Evolutionary conservation across 2,329 filamentous ascomycete species (phyloP).

Genomic region (Metarhizium album): DNA sequence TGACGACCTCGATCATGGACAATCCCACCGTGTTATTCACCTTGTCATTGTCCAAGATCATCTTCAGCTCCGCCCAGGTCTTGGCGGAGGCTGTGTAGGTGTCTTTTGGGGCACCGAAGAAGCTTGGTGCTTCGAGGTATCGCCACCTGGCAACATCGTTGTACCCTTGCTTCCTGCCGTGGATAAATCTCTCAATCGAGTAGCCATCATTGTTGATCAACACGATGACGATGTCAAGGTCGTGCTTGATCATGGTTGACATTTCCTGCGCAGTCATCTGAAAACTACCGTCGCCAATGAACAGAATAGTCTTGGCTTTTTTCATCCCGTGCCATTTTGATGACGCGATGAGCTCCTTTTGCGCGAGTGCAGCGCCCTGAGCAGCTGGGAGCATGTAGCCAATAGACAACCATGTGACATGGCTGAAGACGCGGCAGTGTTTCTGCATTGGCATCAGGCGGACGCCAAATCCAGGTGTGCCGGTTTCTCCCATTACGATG

Average conservation of each 20-base stretch:
- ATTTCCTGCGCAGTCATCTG: slow-evolving; percentile 58
- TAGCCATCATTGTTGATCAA: slow-evolving; percentile 51
- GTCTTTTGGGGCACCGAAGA: slow-evolving; percentile 31
- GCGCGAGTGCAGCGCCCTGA: slow-evolving; percentile 44
- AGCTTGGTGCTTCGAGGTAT: slow-evolving; percentile 35
- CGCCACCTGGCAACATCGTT: slow-evolving; percentile 45
- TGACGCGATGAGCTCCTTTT: slow-evolving; percentile 28
- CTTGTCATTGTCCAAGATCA: background rate
- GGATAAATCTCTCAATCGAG: slow-evolving; percentile 47
- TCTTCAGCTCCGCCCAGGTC: slow-evolving; percentile 6
- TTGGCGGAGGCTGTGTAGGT: slow-evolving; percentile 6
- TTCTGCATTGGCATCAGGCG: slow-evolving; percentile 38
- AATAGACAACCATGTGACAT: slow-evolving; percentile 48
- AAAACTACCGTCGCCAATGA: slow-evolving; percentile 54
- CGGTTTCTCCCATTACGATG: slow-evolving; percentile 47
- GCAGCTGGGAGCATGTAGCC: slow-evolving; percentile 50
- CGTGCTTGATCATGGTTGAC: slow-evolving; percentile 47
- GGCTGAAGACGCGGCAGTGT: slow-evolving; percentile 35
- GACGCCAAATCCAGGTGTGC: slow-evolving; percentile 44
- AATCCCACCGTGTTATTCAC: background rate
- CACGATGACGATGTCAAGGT: slow-evolving; percentile 37
- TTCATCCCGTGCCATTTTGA: slow-evolving; percentile 10
- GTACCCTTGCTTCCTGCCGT: slow-evolving; percentile 40
- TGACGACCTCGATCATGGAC: slow-evolving; percentile 7
- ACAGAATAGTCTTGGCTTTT: slow-evolving; percentile 34